Conservation (phyloP, 352 stramenopile species). For the Phytopythium delawarense region DNA sequence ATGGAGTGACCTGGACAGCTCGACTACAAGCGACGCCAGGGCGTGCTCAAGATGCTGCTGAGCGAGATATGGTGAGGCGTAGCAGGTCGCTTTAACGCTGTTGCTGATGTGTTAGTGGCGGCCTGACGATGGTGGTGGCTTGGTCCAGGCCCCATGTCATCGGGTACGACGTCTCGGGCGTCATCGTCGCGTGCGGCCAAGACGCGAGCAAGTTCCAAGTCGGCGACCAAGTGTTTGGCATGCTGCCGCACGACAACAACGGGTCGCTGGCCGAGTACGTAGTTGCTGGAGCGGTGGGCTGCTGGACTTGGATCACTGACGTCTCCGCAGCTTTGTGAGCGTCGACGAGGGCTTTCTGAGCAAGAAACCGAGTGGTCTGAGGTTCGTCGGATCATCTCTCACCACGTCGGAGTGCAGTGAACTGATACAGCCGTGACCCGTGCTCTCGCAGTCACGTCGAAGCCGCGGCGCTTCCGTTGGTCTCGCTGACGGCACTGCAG, state of each 20-base stretch:
- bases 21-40: constrained; percentile 79
- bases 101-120: background rate
- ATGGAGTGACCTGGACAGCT: constrained; percentile 33
- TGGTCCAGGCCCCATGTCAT: constrained; percentile 55
- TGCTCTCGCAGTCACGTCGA: constrained; percentile 41
- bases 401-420: background rate
- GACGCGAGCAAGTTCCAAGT: constrained; percentile 51
- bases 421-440: background rate
- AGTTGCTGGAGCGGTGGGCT: background rate
- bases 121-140: background rate
- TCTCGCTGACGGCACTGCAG: constrained; percentile 44
- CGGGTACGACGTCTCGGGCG: constrained; percentile 68
- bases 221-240: constrained; percentile 70
- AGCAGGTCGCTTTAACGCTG: background rate
- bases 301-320: background rate
- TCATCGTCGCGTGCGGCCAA: constrained; percentile 47
- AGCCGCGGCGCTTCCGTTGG: constrained; percentile 60
- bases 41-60: constrained; percentile 60
- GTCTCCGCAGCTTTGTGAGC: constrained; percentile 29
- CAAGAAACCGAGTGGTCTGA: constrained; percentile 66
- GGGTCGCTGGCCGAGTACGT: constrained; percentile 66
- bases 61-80: constrained; percentile 25
- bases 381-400: constrained; percentile 15
- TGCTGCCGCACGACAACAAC: constrained; percentile 60
- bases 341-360: constrained; percentile 56